phyloP scores from a whole-genome alignment of 306 rosid species.

The Mimosa bimucronata region DNA sequence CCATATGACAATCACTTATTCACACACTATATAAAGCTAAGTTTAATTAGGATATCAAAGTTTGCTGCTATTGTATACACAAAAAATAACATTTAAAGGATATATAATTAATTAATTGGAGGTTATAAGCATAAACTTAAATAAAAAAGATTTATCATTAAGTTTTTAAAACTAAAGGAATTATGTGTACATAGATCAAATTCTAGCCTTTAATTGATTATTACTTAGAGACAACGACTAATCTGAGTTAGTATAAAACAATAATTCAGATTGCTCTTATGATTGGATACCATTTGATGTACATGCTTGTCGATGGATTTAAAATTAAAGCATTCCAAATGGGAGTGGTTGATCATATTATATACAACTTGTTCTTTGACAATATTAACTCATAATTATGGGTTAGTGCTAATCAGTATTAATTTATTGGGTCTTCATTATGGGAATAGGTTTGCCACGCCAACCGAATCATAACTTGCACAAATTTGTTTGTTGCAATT shows the following conservation, averaged over 20 bases:
- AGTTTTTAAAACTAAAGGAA: too few relatives aligned
- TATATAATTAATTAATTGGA: too few relatives aligned
- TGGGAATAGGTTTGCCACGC: neutral
- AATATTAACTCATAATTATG: neutral
- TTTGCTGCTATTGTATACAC: too few relatives aligned
- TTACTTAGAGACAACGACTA: neutral
- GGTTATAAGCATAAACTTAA: too few relatives aligned
- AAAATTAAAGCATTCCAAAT: conserved; percentile 10
- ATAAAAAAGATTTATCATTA: too few relatives aligned
- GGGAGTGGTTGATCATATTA: neutral
- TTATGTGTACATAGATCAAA: too few relatives aligned
- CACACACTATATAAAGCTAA: too few relatives aligned
- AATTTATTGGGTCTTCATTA: neutral
- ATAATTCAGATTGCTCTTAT: neutral
- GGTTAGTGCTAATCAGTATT: neutral
- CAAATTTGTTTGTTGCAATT: neutral
- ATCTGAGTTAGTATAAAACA: neutral
- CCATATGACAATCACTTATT: too few relatives aligned
- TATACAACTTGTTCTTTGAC: neutral
- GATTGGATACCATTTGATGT: neutral
- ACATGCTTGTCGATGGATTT: neutral
- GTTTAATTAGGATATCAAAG: too few relatives aligned
- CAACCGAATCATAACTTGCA: neutral
- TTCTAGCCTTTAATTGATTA: neutral
- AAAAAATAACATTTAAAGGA: too few relatives aligned